A percentile compares a stretch with the other conserved stretches of the same genome.
Evolutionary conservation across 1,284 basidiomycete species (phyloP).

Genomic region (Marasmius fiardii): DNA sequence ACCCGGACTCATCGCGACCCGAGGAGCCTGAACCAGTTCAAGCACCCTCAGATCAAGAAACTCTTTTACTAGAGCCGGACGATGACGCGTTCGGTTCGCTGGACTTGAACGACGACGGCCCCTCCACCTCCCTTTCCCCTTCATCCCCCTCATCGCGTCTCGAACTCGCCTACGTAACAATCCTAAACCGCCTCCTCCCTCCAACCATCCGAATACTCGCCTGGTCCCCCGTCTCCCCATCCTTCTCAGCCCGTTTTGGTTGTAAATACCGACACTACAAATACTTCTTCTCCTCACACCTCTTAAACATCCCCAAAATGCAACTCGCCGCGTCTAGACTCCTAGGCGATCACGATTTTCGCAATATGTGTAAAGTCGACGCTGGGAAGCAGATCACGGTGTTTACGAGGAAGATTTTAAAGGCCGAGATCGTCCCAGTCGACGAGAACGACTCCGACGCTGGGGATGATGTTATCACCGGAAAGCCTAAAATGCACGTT

Average conservation of each 20-base stretch:
- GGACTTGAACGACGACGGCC: conserved; percentile 19
- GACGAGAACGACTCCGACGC: conserved; percentile 13
- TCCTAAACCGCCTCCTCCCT: conserved; percentile 91
- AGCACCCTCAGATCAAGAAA: neutral
- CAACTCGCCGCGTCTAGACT: conserved; percentile 68
- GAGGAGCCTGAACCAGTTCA: conserved; percentile 23
- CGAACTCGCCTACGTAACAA: conserved; percentile 78
- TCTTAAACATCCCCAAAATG: conserved; percentile 78
- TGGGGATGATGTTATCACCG: too few species aligned
- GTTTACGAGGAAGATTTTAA: conserved; percentile 65
- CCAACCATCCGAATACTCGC: conserved; percentile 88
- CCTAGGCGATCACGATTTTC: conserved; percentile 92
- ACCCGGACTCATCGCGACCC: conserved; percentile 4
- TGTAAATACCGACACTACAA: conserved; percentile 94
- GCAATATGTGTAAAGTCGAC: conserved; percentile 96
- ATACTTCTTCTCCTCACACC: conserved; percentile 82
- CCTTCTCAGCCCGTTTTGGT: conserved; percentile 88
- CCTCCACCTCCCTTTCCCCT: conserved; percentile 25
- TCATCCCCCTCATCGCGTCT: conserved; percentile 15
- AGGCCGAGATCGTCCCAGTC: conserved; percentile 57
- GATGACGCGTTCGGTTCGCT: conserved; percentile 30
- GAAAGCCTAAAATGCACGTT: conserved; percentile 60
- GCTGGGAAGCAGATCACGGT: conserved; percentile 88
- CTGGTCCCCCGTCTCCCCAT: conserved; percentile 86
- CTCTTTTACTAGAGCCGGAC: neutral